Conservation (phyloP, 2,329 filamentous ascomycete species). For the Pseudocercospora pini-densiflorae region DNA sequence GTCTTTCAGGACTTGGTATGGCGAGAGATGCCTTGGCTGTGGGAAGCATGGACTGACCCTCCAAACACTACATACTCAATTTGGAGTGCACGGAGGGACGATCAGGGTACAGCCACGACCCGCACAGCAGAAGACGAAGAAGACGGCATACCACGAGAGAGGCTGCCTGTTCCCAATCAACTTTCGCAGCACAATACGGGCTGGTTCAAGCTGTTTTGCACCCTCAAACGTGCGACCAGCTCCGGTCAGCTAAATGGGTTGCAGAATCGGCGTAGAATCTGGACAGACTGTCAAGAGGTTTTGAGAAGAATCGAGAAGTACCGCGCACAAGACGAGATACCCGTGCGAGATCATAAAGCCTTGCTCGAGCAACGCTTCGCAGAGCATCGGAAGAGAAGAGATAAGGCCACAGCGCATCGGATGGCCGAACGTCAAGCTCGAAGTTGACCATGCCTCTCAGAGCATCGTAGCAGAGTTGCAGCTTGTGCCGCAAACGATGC, state of each 20-base stretch:
- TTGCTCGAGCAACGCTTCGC: neutral
- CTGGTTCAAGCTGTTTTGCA: conserved; percentile 18
- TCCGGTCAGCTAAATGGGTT: conserved; percentile 11
- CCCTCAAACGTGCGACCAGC: neutral
- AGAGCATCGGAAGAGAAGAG: neutral
- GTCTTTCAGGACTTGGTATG: conserved; percentile 20
- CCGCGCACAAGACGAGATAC: conserved; percentile 8
- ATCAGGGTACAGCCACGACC: neutral
- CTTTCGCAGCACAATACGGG: conserved; percentile 11
- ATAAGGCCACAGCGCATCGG: no score
- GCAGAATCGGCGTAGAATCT: conserved; percentile 19
- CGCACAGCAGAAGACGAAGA: neutral
- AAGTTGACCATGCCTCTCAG: no score
- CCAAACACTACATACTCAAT: conserved; percentile 7
- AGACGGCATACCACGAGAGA: neutral
- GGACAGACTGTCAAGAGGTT: conserved; percentile 21
- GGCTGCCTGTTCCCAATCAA: conserved; percentile 2
- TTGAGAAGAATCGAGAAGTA: conserved; percentile 10
- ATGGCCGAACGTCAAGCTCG: no score
- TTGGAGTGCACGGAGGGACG: neutral
- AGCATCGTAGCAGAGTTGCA: no score
- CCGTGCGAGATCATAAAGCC: neutral
- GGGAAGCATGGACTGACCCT: conserved; percentile 21
- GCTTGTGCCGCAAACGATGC: no score
- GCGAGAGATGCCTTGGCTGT: conserved; percentile 27